phyloP scores from a whole-genome alignment of 1,284 basidiomycete genomes.

The Leccinum griseonigrum region DNA sequence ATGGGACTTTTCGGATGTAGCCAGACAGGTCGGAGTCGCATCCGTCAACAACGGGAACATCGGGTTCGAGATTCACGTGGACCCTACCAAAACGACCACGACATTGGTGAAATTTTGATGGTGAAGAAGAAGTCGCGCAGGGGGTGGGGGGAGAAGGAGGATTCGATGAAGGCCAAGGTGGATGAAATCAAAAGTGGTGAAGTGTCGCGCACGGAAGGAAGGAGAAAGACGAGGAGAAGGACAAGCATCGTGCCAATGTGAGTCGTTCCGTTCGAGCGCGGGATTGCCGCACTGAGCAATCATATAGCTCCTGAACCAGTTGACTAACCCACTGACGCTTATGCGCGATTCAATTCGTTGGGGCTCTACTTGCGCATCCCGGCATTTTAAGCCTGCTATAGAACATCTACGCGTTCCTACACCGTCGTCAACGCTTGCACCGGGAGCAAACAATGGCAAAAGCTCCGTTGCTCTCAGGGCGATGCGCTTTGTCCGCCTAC shows the following conservation, averaged over 20 bases:
- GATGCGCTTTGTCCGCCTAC: conserved; percentile 67
- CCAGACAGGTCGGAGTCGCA: conserved; percentile 53
- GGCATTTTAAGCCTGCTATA: conserved; percentile 4
- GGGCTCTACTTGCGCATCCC: conserved; percentile 41
- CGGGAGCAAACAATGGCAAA: conserved; percentile 17
- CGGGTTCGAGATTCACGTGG: conserved; percentile 73
- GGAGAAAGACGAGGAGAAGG: background rate
- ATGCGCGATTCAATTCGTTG: conserved; percentile 62
- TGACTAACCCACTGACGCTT: conserved; percentile 30
- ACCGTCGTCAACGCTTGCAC: conserved; percentile 17
- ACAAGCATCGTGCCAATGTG: conserved; percentile 41
- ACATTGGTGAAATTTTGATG: conserved; percentile 66
- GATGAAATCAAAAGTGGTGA: conserved; percentile 77
- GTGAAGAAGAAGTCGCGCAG: conserved; percentile 73
- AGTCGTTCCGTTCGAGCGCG: conserved; percentile 12
- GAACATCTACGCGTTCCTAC: conserved; percentile 17
- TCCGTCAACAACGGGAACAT: conserved; percentile 41
- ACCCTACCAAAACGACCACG: conserved; percentile 57
- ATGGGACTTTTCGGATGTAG: conserved; percentile 60
- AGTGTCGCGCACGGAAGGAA: conserved; percentile 64
- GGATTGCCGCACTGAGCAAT: conserved; percentile 16
- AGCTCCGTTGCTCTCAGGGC: conserved; percentile 74
- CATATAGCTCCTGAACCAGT: conserved; percentile 46
- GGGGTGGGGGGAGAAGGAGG: conserved; percentile 26
- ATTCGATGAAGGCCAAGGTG: conserved; percentile 38